A percentile compares a stretch with the other conserved stretches of the same genome.
These are phyloP conservation scores for Coniosporium tulheliwenetii DNA, from an alignment of 2,329 filamentous ascomycete genomes.

Conservation along the genomic window DNA sequence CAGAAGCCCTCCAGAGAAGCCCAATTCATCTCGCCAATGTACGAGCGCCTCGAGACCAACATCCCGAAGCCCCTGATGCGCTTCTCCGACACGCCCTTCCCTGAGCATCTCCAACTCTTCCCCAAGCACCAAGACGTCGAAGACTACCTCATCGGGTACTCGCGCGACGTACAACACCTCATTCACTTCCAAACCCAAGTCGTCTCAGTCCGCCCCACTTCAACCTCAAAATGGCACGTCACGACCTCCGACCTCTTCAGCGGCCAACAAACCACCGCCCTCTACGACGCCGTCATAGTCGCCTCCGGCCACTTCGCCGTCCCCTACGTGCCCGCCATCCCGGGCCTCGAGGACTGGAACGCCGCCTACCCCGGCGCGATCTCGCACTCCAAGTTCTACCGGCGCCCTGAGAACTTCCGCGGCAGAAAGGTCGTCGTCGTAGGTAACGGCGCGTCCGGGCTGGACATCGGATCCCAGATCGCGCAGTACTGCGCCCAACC, in stretches of 20 bases:
- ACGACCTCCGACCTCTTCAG: constrained; percentile 35
- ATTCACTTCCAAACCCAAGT: constrained; percentile 61
- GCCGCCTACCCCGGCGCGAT: constrained; percentile 20
- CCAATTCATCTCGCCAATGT: constrained; percentile 69
- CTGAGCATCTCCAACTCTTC: constrained; percentile 50
- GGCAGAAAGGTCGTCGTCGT: constrained; percentile 64
- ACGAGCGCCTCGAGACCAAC: constrained; percentile 71
- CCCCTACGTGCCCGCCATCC: constrained; percentile 27
- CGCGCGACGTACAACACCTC: constrained; percentile 47
- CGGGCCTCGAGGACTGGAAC: constrained; percentile 24
- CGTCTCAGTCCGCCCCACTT: constrained; percentile 31
- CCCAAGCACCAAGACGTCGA: constrained; percentile 57
- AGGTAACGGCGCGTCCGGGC: constrained; percentile 69
- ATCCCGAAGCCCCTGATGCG: constrained; percentile 70
- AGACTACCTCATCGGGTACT: constrained; percentile 59
- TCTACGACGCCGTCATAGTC: constrained; percentile 38
- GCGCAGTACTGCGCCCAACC: constrained; percentile 40
- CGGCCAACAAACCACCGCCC: constrained; percentile 22
- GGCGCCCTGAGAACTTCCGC: constrained; percentile 44
- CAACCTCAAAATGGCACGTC: constrained; percentile 41
- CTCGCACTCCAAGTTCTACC: constrained; percentile 58
- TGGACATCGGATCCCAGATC: constrained; percentile 73
- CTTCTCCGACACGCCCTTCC: constrained; percentile 57
- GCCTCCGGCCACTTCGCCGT: constrained; percentile 33
- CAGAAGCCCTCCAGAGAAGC: constrained; percentile 23